Evolutionary conservation across 768 basidiomycete species (phyloP).

Genomic region (Clitopilus passeckerianus): DNA sequence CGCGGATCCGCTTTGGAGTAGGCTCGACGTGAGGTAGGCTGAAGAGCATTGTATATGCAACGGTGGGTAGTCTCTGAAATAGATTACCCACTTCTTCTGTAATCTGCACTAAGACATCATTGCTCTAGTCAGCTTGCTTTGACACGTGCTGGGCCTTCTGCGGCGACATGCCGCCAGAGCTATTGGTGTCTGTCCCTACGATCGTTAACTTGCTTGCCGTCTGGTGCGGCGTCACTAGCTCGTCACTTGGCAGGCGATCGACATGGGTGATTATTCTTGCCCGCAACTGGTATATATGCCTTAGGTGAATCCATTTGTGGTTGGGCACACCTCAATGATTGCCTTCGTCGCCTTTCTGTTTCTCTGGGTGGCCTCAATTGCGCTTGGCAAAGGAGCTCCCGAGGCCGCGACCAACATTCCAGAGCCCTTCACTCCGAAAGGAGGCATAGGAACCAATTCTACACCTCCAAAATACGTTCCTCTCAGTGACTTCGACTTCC

Average conservation of each 20-base stretch:
- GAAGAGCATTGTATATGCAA: constrained; percentile 21
- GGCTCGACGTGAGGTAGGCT: constrained; percentile 43
- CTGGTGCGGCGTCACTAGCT: background rate
- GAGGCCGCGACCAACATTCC: background rate
- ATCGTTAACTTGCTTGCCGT: background rate
- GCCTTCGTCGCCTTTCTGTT: background rate
- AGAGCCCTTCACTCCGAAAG: constrained; percentile 11
- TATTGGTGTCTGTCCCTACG: background rate
- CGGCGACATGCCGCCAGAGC: too few relatives aligned
- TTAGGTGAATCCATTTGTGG: background rate
- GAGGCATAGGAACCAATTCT: constrained; percentile 15
- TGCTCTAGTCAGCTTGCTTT: background rate
- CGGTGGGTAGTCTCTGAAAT: background rate
- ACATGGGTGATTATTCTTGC: background rate
- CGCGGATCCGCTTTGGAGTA: constrained; percentile 46
- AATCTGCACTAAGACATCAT: background rate
- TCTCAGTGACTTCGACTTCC: constrained; percentile 41
- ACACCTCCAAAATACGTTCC: constrained; percentile 16
- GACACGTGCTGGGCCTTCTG: background rate
- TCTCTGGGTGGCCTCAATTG: background rate
- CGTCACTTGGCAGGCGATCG: background rate
- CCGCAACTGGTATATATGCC: background rate
- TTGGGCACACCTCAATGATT: background rate
- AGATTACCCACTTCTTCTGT: background rate
- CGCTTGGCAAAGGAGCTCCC: background rate